phyloP scores from a whole-genome alignment of 768 basidiomycete genomes.

The Tulasnella calospora region DNA sequence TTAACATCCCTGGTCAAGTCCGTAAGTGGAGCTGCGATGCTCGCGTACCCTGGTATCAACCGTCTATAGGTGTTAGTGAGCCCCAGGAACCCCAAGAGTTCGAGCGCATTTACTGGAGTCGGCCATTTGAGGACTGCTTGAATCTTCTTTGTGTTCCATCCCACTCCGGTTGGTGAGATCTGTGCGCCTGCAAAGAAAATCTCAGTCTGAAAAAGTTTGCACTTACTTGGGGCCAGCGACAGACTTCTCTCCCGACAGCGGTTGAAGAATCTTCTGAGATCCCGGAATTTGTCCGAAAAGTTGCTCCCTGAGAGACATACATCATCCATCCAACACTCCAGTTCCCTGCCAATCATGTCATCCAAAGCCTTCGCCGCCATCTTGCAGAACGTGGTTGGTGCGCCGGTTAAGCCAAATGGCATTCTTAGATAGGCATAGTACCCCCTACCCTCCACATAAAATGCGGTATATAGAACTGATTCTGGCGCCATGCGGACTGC shows the following conservation, averaged over 20 bases:
- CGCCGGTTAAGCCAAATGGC: constrained; percentile 44
- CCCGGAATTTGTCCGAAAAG: constrained; percentile 34
- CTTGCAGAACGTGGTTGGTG: constrained; percentile 38
- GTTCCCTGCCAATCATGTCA: constrained; percentile 11
- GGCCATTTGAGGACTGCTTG: constrained; percentile 38
- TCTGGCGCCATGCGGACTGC: constrained; percentile 28
- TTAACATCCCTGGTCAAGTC: constrained; percentile 34
- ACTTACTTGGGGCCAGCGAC: constrained; percentile 41
- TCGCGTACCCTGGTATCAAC: constrained; percentile 38
- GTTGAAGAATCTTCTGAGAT: constrained; percentile 34
- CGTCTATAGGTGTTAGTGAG: constrained; percentile 39
- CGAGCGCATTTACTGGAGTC: constrained; percentile 33
- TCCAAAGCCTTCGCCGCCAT: constrained; percentile 32
- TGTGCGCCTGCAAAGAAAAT: constrained; percentile 39
- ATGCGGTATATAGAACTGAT: constrained; percentile 33
- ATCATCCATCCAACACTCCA: constrained; percentile 27
- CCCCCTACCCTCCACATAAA: constrained; percentile 41
- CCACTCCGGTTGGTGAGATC: constrained; percentile 38
- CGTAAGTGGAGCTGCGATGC: constrained; percentile 35
- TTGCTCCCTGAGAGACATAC: constrained; percentile 36
- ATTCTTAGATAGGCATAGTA: constrained; percentile 39
- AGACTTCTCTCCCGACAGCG: constrained; percentile 34
- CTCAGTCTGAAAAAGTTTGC: constrained; percentile 39
- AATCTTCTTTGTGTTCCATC: constrained; percentile 40
- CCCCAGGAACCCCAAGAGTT: constrained; percentile 39